These are phyloP conservation scores for Cytospora paraplurivora DNA, from an alignment of 2,329 filamentous ascomycete genomes.

Conservation along the genomic window DNA sequence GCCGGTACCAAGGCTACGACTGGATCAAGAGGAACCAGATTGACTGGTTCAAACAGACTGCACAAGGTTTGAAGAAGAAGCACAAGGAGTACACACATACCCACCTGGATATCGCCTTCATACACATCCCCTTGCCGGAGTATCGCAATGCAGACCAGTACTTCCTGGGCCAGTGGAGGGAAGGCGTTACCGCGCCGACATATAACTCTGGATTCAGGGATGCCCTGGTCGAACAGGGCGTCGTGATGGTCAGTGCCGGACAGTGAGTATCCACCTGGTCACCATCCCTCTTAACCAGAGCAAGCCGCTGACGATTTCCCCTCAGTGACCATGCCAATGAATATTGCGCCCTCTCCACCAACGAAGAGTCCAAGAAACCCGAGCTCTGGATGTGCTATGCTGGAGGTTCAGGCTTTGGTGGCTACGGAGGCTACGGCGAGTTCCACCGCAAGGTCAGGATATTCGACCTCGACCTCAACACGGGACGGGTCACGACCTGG, in stretches of 20 bases:
- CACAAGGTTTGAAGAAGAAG: constrained; percentile 70
- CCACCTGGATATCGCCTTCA: constrained; percentile 95
- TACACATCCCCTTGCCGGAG: constrained; percentile 94
- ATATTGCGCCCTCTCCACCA: constrained; percentile 76
- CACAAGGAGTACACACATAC: constrained; percentile 86
- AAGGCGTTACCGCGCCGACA: constrained; percentile 81
- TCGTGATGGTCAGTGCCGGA: constrained; percentile 86
- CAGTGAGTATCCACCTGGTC: constrained; percentile 60
- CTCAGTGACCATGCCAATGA: constrained; percentile 90
- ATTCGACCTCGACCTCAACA: constrained; percentile 92
- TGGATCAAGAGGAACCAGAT: constrained; percentile 96
- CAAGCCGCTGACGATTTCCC: constrained; percentile 32
- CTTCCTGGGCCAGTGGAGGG: constrained; percentile 72
- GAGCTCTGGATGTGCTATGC: constrained; percentile 98
- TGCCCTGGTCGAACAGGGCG: constrained; percentile 80
- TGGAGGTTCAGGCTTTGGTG: constrained; percentile 88
- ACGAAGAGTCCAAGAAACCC: constrained; percentile 57
- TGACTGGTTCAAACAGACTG: constrained; percentile 86
- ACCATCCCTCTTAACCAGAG: not conserved
- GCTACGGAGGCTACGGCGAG: constrained; percentile 88
- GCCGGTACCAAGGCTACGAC: constrained; percentile 88
- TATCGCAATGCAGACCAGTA: constrained; percentile 66
- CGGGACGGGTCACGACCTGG: constrained; percentile 86
- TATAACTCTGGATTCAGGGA: constrained; percentile 95
- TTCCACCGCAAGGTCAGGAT: constrained; percentile 83